phyloP scores from a whole-genome alignment of 2,329 filamentous ascomycete genomes.

The Clonostachys chloroleuca region DNA sequence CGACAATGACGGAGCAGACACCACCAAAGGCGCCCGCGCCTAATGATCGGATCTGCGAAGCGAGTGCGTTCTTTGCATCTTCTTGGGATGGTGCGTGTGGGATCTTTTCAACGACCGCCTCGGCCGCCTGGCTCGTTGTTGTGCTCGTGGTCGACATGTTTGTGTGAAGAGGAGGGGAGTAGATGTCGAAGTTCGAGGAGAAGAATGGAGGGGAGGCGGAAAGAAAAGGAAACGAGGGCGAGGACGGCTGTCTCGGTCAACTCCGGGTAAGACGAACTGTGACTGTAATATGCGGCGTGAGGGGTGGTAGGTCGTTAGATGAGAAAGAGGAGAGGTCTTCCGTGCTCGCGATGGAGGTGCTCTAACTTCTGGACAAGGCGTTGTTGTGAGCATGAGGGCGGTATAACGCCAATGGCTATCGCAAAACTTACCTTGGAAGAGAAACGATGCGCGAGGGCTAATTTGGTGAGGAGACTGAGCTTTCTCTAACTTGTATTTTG shows the following conservation, averaged over 20 bases:
- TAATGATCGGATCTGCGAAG: constrained; percentile 68
- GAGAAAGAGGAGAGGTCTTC: too few species aligned
- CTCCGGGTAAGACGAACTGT: too few species aligned
- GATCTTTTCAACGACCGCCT: constrained; percentile 34
- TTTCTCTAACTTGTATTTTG: too few species aligned
- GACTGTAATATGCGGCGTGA: too few species aligned
- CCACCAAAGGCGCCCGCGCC: constrained; percentile 90
- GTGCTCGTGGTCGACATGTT: constrained; percentile 11
- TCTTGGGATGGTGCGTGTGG: constrained; percentile 40
- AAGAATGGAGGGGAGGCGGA: not conserved
- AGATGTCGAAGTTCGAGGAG: not conserved
- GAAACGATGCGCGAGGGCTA: too few species aligned
- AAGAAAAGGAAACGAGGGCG: not conserved
- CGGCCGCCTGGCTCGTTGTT: not conserved
- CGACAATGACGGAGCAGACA: constrained; percentile 87
- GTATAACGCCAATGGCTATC: too few species aligned
- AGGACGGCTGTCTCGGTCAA: not conserved
- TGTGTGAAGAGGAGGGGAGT: not conserved
- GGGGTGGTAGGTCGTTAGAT: too few species aligned
- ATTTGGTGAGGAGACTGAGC: too few species aligned
- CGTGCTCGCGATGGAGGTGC: too few species aligned
- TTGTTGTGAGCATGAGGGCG: too few species aligned
- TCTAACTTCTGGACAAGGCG: too few species aligned
- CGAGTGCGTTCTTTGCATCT: constrained; percentile 27
- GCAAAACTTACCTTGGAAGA: too few species aligned